Evolutionary conservation across 805 yeast genomes (phyloP), one percentile per base, ranked within the genome.

Genomic region (Ogataea salicorniae): DNA sequence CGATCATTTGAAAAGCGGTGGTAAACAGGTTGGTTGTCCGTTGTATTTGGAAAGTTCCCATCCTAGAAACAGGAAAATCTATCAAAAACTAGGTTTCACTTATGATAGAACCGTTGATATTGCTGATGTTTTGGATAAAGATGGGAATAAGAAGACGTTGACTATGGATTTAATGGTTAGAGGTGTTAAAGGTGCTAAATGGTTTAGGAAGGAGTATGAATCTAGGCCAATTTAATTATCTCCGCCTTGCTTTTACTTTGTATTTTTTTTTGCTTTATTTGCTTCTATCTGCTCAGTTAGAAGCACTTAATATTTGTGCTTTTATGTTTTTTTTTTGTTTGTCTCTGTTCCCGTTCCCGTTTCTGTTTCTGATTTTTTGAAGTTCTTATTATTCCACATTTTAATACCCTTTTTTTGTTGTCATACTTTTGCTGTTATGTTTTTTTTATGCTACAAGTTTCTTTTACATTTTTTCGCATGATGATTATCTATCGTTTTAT

Each of bases 21-120:
- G 72, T 52, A 41, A 62, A 14, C 55, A 63, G 43, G 48, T 60
- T 15, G 69, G 69, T 26, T 64, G 66, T 37, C 63, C 69, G 14
- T 61, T 73, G 48, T 80, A 80, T 60, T 70, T 80, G 51, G 86
- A 80, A 61, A 72, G 80, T 42, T 77, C 84, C 23, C 79, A 77
- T 62, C 76, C 76, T 11, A 68, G 72, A 46, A 80, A 80, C 58
- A 67, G 79, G 34, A 67, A 64, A 46, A 77, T 80, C 48, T 80
- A 80, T 60, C 70, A 70, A 50, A 77, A 77, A 58, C 65, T 79
- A 55, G 84, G 83, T 17, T 80, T 78, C 52, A 66, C 70, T 8
- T 68, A 59, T 50, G 59, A 67, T 35, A 60, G 64, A 47, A 67
- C 68, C 4, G 68, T 63, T 36, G 55, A 61, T 23, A 68, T 68